Percentiles rank a stretch among this genome's conserved stretches.
Evolutionary conservation across 306 rosid species (phyloP).

Genomic region (Cucumis sativus): Cucumber_9930_V3 NC_026657.2:40434501-40435000

Average conservation of each 20-base stretch:
- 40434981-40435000: background rate
- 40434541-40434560: too few relatives aligned
- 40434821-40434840: constrained; percentile 83
- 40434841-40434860: constrained; percentile 81
- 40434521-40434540: background rate
- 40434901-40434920: constrained; percentile 4
- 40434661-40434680: too few relatives aligned
- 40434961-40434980: background rate
- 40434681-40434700: too few relatives aligned
- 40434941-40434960: background rate
- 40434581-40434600: background rate
- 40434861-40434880: constrained; percentile 67
- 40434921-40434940: constrained; percentile 1
- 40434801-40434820: constrained; percentile 50
- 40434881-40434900: constrained; percentile 12
- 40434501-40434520: background rate
- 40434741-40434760: background rate
- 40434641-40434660: background rate
- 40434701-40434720: background rate
- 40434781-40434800: background rate
- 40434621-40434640: background rate
- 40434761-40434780: background rate
- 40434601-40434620: background rate
- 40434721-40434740: background rate
- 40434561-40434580: background rate